Evolutionary conservation across 2,329 filamentous ascomycete genomes (phyloP), one percentile per base, ranked within the genome.

Genomic region (Dactylellina cionopaga): DNA sequence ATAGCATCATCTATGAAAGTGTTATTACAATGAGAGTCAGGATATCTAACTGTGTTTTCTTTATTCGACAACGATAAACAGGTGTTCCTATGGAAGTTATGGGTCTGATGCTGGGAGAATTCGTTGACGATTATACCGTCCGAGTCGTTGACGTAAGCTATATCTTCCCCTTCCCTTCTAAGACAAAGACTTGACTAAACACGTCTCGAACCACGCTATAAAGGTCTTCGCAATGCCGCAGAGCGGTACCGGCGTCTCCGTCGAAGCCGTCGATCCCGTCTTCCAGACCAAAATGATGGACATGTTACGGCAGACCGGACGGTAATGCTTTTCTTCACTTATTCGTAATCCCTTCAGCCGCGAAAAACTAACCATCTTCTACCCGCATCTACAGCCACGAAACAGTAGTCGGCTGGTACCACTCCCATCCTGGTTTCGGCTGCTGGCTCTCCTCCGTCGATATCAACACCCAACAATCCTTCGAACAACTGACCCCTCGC

Each of bases 221-320:
- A 33, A 76, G 75, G 75, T 99, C 25, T 99, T 99, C 82, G 95
- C 95, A 72, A 99, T 99, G 95, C 95, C 95, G 17, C 95, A 99
- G 81, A 97, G 93, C 77, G 95, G 95, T 83, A 99, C 95, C 1
- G 95, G 95, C 77, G 95, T 99, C 77, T 96, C 92, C 82, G 95
- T 99, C 78, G 95, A 99, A 83, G 96, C 95, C 55, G 95, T 99
- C 75, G 95, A 99, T 80, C 92, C 93, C 7, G 95, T 99, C 31
- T 99, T 99, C 82, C 95, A 99, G 84, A 97, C 92, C 79, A 99
- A 97, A 86, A 99, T 99, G 95, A 99, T 99, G 95, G 95, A 99
- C 81, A 98, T 99, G 95, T 85, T 99, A 80, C 87, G 91, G 79
- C 95, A 99, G 85, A 99, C 95, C 68, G 95, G 95, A 83, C 87